Evolutionary conservation across 23 red algal genomes (phyloP).

Genomic region (Gracilaria gracilis): DNA sequence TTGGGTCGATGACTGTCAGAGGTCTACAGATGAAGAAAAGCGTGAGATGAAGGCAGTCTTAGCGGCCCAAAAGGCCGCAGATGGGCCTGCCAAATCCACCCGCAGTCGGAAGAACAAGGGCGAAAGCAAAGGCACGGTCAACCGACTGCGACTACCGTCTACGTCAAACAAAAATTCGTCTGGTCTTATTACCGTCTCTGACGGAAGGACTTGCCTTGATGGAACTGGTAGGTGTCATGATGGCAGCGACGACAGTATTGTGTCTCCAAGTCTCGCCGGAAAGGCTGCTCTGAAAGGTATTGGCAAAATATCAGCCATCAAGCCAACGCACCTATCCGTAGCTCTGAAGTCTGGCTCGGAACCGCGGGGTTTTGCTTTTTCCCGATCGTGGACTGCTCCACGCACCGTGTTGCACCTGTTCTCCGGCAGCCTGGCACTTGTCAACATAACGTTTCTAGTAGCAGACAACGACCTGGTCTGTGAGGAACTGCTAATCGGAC

Average conservation of each 20-base stretch:
- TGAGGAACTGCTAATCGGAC: too few relatives aligned
- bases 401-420: neutral
- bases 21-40: slow-evolving; percentile 7
- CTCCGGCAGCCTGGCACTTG: neutral
- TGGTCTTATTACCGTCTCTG: neutral
- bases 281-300: too few relatives aligned
- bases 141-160: neutral
- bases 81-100: neutral
- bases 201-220: neutral
- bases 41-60: slow-evolving; percentile 2
- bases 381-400: neutral
- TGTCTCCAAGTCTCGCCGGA: neutral
- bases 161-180: neutral
- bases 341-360: neutral
- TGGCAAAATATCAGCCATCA: neutral
- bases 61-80: neutral
- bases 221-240: neutral
- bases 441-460: neutral
- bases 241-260: neutral
- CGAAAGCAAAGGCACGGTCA: neutral
- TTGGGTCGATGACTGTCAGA: slow-evolving; percentile 20
- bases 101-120: neutral
- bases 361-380: neutral
- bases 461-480: too few relatives aligned
- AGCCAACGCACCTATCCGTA: neutral